A percentile compares a stretch with the other conserved stretches of the same genome.
Conservation (phyloP, 2,329 filamentous ascomycete genomes). For the Stromatinia cepivora region DNA sequence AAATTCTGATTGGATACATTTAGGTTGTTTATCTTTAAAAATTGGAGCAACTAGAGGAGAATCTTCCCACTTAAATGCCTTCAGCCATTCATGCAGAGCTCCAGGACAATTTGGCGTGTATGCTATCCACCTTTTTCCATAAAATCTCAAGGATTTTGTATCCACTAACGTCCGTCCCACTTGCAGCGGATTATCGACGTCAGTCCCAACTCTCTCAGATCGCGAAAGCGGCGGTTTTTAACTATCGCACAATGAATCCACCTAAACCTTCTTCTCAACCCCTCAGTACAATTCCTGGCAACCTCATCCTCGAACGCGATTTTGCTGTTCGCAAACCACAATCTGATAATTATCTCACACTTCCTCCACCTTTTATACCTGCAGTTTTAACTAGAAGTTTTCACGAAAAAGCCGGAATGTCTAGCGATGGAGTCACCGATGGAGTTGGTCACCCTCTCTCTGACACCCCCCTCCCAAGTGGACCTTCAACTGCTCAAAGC, state of each 20-base stretch:
- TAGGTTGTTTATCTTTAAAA: not conserved
- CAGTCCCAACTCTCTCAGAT: constrained; percentile 23
- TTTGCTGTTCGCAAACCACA: constrained; percentile 21
- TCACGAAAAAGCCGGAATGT: constrained; percentile 16
- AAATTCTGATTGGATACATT: constrained; percentile 3
- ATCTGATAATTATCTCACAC: constrained; percentile 10
- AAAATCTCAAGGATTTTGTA: not conserved
- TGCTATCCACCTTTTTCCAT: constrained; percentile 13
- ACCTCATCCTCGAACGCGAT: constrained; percentile 11
- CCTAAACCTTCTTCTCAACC: constrained; percentile 13
- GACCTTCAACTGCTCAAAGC: constrained; percentile 38
- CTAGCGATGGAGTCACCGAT: constrained; percentile 20
- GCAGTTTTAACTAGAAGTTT: not conserved
- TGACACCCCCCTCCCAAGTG: constrained; percentile 33
- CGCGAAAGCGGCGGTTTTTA: constrained; percentile 17
- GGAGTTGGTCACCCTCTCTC: constrained; percentile 28
- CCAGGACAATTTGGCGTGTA: constrained; percentile 21
- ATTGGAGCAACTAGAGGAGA: not conserved
- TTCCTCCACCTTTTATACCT: constrained; percentile 15
- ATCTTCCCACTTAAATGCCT: constrained; percentile 19
- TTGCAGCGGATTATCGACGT: constrained; percentile 21
- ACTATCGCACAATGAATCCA: constrained; percentile 21
- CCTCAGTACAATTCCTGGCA: constrained; percentile 15
- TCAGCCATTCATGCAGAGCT: constrained; percentile 22
- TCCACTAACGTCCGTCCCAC: constrained; percentile 17